A percentile compares a stretch with the other conserved stretches of the same genome.
Conservation (phyloP, 805 yeast genomes). For the Suhomyces vadensis region DNA sequence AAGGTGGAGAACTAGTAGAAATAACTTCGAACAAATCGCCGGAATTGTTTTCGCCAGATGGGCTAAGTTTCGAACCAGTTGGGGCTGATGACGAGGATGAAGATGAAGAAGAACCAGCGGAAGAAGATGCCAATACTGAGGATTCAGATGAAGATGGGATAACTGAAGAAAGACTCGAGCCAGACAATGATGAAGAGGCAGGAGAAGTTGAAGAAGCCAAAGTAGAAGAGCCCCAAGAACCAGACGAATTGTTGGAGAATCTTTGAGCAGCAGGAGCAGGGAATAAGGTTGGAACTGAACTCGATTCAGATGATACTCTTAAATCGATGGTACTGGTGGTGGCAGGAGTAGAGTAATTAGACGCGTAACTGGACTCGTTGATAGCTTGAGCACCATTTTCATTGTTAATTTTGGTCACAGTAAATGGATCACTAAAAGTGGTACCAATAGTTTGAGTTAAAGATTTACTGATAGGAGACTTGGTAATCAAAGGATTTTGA, state of each 20-base stretch:
- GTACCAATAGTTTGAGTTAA: conserved; percentile 25
- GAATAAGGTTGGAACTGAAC: conserved; percentile 1
- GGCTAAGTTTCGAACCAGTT: neutral
- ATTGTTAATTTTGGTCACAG: conserved; percentile 7
- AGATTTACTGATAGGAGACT: conserved; percentile 24
- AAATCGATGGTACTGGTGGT: conserved; percentile 10
- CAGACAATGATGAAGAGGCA: neutral
- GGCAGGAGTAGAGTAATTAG: conserved; percentile 1
- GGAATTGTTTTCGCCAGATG: conserved; percentile 15
- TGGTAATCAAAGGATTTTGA: conserved; percentile 31
- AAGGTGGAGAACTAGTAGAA: conserved; percentile 44
- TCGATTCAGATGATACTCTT: conserved; percentile 5
- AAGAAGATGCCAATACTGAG: neutral
- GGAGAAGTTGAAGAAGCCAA: neutral
- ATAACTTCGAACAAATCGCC: conserved; percentile 52
- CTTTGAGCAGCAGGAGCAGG: neutral
- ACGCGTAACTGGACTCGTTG: conserved; percentile 1
- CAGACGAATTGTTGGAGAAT: neutral
- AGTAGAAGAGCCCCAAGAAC: neutral
- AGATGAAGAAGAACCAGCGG: neutral
- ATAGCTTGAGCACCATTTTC: neutral
- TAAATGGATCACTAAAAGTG: conserved; percentile 18
- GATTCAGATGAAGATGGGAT: neutral
- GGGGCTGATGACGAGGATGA: neutral
- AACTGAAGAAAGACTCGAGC: neutral